Percentiles rank a stretch among this genome's conserved stretches.
Conservation (phyloP, 2,329 filamentous ascomycete genomes). For the Stemphylium beticola region DNA sequence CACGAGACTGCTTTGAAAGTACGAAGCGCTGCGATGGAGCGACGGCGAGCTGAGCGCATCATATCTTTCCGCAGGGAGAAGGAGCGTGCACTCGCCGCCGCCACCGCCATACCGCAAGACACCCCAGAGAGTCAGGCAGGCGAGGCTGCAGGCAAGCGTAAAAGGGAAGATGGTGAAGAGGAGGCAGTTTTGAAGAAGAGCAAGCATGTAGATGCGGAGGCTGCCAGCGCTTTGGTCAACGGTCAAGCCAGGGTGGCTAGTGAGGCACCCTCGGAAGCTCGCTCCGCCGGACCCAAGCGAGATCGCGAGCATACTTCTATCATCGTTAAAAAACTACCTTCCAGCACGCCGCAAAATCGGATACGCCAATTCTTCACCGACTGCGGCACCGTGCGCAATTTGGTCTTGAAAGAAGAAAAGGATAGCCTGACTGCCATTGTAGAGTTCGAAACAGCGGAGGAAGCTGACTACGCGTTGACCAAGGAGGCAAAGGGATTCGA, state of each 20-base stretch:
- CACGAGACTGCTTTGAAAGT: slow-evolving; percentile 81
- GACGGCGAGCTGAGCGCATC: slow-evolving; percentile 64
- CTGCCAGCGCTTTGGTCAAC: slow-evolving; percentile 22
- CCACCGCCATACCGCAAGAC: slow-evolving; percentile 37
- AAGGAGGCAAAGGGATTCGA: slow-evolving; percentile 81
- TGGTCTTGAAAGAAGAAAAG: slow-evolving; percentile 70
- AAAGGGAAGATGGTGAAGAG: slow-evolving; percentile 65
- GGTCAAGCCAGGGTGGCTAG: slow-evolving; percentile 26
- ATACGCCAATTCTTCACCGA: slow-evolving; percentile 90
- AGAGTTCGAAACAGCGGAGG: slow-evolving; percentile 82
- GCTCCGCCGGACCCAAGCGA: slow-evolving; percentile 63
- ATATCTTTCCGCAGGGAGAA: slow-evolving; percentile 65
- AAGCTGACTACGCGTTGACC: slow-evolving; percentile 80
- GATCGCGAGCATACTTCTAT: slow-evolving; percentile 91
- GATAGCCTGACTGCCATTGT: slow-evolving; percentile 74
- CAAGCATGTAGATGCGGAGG: slow-evolving; percentile 53
- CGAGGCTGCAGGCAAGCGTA: slow-evolving; percentile 71
- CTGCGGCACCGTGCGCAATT: slow-evolving; percentile 81
- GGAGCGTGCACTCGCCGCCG: slow-evolving; percentile 66
- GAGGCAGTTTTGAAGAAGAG: slow-evolving; percentile 71
- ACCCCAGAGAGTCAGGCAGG: slow-evolving; percentile 21
- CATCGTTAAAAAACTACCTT: slow-evolving; percentile 78
- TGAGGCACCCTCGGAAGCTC: slow-evolving; percentile 46
- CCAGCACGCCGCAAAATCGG: slow-evolving; percentile 71
- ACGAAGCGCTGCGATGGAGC: slow-evolving; percentile 74